phyloP scores from a whole-genome alignment of 2,329 filamentous ascomycete species.

The Raffaelea albimanens region DNA sequence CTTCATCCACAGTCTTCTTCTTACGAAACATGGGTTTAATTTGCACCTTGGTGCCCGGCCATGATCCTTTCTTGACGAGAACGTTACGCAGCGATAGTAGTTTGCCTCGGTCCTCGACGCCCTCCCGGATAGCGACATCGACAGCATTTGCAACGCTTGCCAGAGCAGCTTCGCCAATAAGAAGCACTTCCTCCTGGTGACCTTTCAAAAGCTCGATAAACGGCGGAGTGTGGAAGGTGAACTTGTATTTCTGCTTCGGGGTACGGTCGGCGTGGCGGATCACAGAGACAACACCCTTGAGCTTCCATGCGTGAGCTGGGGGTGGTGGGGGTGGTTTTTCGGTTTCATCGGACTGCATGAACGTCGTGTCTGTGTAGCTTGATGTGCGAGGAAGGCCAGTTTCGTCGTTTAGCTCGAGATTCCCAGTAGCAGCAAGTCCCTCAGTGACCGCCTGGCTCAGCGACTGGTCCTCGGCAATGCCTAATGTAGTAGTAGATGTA shows the following conservation, averaged over 20 bases:
- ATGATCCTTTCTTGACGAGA: constrained; percentile 82
- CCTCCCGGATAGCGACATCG: constrained; percentile 65
- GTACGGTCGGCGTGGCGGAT: constrained; percentile 95
- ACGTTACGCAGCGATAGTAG: constrained; percentile 80
- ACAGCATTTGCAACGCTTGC: constrained; percentile 85
- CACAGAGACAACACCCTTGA: constrained; percentile 95
- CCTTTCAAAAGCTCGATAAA: constrained; percentile 93
- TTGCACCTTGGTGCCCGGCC: constrained; percentile 95
- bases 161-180: constrained; percentile 84
- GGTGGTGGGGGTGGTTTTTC: constrained; percentile 55
- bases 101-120: constrained; percentile 77
- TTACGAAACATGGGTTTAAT: constrained; percentile 99
- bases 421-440: too few species aligned
- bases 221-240: constrained; percentile 93
- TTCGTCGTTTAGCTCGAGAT: constrained; percentile 12
- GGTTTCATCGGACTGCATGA: constrained; percentile 19
- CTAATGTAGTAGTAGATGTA: too few species aligned
- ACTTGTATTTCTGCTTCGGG: constrained; percentile 99
- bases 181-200: constrained; percentile 89
- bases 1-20: constrained; percentile 56
- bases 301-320: constrained; percentile 91
- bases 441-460: not conserved
- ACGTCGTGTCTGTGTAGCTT: constrained; percentile 21
- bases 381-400: constrained; percentile 30
- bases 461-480: too few species aligned